Evolutionary conservation across 2,329 filamentous ascomycete species (phyloP), one percentile per base, ranked within the genome.

Genomic region (Aspergillus fumigatus): DNA sequence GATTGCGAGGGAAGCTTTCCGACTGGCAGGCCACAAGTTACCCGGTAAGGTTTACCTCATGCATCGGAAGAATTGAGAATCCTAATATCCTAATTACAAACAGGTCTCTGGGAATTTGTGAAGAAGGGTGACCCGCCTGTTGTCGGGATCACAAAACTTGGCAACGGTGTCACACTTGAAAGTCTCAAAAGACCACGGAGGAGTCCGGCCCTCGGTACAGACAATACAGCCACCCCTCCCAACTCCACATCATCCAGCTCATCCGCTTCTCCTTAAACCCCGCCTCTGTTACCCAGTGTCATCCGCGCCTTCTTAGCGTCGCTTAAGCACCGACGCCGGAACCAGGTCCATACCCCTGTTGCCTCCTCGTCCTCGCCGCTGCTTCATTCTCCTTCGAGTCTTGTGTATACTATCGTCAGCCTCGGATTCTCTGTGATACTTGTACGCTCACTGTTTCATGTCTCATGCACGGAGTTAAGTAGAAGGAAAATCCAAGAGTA

Each of bases 21-120:
- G 94, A 62, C 78, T 99, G 72, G 94, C 94, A 17, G 94, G 90
- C 45, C 91, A 95, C 76, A 99, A 99, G 80, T 79, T 99, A 75
- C 94, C 94, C 51, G 92, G 90, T 92, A 78, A 73, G 85, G 77
- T 52, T 53, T 50, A 48, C 25, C 51, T 17, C 49, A 54, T 61
- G 51, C 55, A 51, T 21, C 21, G 21, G 25, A 41, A 8, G 21
- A 43, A 40, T 32, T 52, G 48, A 17, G 51, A 40, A 62, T 59
- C 54, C 63, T 69, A 51, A 66, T 62, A 23, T 63, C 62, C 54
- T 43, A 59, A 52, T 43, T 38, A 21, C 53, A 41, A 52, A 43
- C 57, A 78, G 75, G 77, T 49, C 68, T 77, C 70, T 99, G 91
- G 79, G 92, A 97, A 70, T 96, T 97, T 70, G 92, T 97, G 35